Evolutionary conservation across 192 early-diverging fungal genomes (phyloP).

Genomic region (Linnemannia zychae): DNA sequence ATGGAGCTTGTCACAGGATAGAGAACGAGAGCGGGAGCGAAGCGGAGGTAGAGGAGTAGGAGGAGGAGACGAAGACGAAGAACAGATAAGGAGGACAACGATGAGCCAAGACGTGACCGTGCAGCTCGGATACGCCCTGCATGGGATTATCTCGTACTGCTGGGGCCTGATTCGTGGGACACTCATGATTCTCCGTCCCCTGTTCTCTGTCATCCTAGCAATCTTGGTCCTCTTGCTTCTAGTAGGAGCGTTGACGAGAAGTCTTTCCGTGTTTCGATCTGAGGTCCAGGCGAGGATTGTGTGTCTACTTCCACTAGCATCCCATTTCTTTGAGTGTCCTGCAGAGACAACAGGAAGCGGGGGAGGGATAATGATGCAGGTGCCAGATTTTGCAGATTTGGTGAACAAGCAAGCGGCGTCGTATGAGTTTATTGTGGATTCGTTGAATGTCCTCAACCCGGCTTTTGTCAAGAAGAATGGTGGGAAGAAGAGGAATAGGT

Average conservation of each 20-base stretch:
- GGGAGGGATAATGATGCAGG: slow-evolving; percentile 15
- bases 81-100: background rate
- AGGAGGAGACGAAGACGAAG: background rate
- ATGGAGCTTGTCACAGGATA: background rate
- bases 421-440: slow-evolving; percentile 55
- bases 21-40: background rate
- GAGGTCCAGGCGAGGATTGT: slow-evolving; percentile 25
- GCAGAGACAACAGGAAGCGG: background rate
- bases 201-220: slow-evolving; percentile 36
- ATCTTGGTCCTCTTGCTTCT: background rate
- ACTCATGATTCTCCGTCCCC: slow-evolving; percentile 33
- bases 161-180: slow-evolving; percentile 22
- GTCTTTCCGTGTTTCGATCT: slow-evolving; percentile 17
- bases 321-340: slow-evolving; percentile 20
- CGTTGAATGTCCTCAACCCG: slow-evolving; percentile 43
- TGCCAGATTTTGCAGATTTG: slow-evolving; percentile 65
- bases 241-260: slow-evolving; percentile 6
- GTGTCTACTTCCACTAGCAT: slow-evolving; percentile 21
- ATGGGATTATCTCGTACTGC: slow-evolving; percentile 21
- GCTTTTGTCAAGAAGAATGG: slow-evolving; percentile 16
- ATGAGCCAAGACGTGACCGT: slow-evolving; percentile 15
- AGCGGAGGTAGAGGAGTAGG: background rate
- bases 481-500: background rate
- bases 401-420: slow-evolving; percentile 62
- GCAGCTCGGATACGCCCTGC: slow-evolving; percentile 19